phyloP scores from a whole-genome alignment of 352 stramenopile genomes.

The Pythium guiyangense region DNA sequence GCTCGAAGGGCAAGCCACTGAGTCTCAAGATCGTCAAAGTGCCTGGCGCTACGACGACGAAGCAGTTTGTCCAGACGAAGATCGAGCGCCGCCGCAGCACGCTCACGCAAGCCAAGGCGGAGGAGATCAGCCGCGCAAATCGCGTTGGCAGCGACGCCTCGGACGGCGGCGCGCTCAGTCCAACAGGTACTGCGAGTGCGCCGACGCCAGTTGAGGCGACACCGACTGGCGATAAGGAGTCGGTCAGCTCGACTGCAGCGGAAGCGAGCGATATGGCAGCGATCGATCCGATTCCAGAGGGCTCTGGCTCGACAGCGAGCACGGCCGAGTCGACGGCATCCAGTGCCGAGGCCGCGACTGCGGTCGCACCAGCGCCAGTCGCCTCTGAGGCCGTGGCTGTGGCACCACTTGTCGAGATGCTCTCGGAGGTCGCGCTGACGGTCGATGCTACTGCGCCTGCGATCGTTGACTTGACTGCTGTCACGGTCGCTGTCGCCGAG shows the following conservation, averaged over 20 bases:
- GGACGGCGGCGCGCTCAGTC: slow-evolving; percentile 41
- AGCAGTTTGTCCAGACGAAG: slow-evolving; percentile 45
- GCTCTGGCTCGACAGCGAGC: slow-evolving; percentile 2
- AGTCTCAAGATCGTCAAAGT: slow-evolving; percentile 35
- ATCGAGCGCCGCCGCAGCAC: slow-evolving; percentile 43
- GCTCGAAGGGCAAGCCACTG: slow-evolving; percentile 33
- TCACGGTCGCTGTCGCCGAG: background rate
- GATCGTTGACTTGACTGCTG: background rate
- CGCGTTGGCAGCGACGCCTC: slow-evolving; percentile 44
- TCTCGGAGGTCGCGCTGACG: slow-evolving; percentile 5
- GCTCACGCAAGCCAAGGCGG: slow-evolving; percentile 34
- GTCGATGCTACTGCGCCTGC: too few species aligned
- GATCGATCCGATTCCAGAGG: background rate
- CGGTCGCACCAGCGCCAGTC: background rate
- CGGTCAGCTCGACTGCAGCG: background rate
- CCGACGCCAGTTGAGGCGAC: background rate
- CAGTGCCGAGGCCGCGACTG: background rate
- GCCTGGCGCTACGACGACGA: slow-evolving; percentile 19
- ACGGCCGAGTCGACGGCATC: slow-evolving; percentile 1
- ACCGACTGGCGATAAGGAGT: background rate
- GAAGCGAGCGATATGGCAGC: background rate
- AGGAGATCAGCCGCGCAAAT: slow-evolving; percentile 35
- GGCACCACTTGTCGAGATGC: slow-evolving; percentile 1
- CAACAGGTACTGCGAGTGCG: slow-evolving; percentile 27
- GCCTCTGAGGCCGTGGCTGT: too few species aligned